Base-by-base conservation (phyloP, 2,329 filamentous ascomycete genomes). In the Neonectria punicea region DNA sequence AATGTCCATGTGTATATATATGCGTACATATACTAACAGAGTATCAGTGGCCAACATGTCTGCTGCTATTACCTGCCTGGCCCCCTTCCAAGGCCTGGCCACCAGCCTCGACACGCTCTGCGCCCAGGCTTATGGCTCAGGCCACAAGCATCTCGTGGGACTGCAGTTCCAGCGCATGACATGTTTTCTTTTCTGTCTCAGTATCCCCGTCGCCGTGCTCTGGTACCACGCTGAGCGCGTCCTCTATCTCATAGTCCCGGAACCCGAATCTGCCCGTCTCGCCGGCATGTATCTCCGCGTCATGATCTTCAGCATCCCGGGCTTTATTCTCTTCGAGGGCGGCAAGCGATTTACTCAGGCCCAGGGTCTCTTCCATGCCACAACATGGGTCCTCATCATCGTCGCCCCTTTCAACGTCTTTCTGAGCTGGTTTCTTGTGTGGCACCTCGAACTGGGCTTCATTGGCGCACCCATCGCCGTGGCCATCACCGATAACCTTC, bases 91-190 rank as follows among this genome's bases (percentile, higher is more conserved):
- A 75, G 92, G 94, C n/a, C 85, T 98, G 14, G 91, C 94, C 1
- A 98, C 95, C 5, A 93, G 91, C 68, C 84, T 98, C 41, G 95
- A 98, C 79, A 98, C 95, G 0, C 88, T 98, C 2, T 98, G 95
- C 78, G 89, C 95, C 0, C 95, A 98, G 79, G 95, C 96, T 0
- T 98, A 97, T 76, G 95, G 96, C 2, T 97, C 93, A 1, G 95
- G 95, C 0, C 92, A 92, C 77, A 97, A 92, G 76, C 92, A 94
- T 71, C 87, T 98, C 5, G 95, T 98, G 11, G 93, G 93, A 2
- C 78, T 96, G 59, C 93, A 96, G 73, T 86, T 93, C 67, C 92
- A 96, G 80, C 86, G 92, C 61, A 95, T 95, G 92, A 83, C 92
- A 1, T 91, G 85, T 75, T 94, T 96, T 75, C 85, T 96, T 3